Base-by-base conservation (phyloP, 2,329 filamentous ascomycete species). In the Talaromyces atroroseus region DNA sequence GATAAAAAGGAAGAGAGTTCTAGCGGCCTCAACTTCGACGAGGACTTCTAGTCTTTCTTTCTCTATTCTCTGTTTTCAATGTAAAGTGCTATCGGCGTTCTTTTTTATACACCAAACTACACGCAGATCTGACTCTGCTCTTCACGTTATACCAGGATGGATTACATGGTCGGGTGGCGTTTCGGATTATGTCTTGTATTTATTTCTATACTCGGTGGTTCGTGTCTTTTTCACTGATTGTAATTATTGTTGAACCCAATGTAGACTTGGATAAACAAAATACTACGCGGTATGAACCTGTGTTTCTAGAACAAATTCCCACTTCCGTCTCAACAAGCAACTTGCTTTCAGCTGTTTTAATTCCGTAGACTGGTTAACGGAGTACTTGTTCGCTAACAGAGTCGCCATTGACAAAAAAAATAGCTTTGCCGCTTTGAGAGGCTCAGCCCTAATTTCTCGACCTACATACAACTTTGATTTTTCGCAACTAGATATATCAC, bases 11-110 rank as follows among this genome's bases (percentile, higher is more conserved):
- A 67, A 46, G 20, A 52, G 11, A 68, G 68, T 48, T 63, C 74
- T 58, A 89, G 90, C 61, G 90, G 92, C 78, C 95, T 99, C 78
- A 82, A 77, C 73, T 97, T 99, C 68, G 92, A 97, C 65, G 92
- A 97, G 64, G 94, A 99, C 78, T 99, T 99, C 71, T 97, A 89
- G 81, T 80, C 71, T 61, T 49, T 47, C 66, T 55, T 23, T 49
- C 3, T 20, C 42, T 55, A 44, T 11, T 32, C 36, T 40, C 23
- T 46, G 24, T 11, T 50, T 16, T 36, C 29, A 57, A 4, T 54
- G 51, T 42, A 49, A 48, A 49, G 52, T 53, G 45, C 21, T 45
- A 45, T 45, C 32, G 47, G 52, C 42, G 56, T 54, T 53, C n/a
- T 36, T 50, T 32, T 54, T 54, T 32, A 38, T 45, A 54, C 24